Evolutionary conservation across 768 basidiomycete genomes (phyloP).

Genomic region (Psilocybe cyanescens): DNA sequence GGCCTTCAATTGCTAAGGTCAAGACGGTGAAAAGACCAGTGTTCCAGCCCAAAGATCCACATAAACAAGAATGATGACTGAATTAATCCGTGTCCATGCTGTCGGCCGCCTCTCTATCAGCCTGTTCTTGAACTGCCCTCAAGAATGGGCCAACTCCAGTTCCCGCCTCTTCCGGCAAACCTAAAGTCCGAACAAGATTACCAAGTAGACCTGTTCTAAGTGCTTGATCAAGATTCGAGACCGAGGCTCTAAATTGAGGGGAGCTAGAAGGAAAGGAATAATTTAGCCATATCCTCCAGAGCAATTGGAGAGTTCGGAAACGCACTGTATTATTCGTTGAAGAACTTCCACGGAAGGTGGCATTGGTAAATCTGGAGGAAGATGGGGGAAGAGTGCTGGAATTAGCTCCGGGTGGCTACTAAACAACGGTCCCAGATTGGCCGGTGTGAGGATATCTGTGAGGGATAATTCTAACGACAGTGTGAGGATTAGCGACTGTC

Average conservation of each 20-base stretch:
- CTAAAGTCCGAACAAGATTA: conserved; percentile 75
- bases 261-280: conserved; percentile 42
- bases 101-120: conserved; percentile 55
- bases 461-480: conserved; percentile 59
- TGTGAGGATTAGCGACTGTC: not conserved
- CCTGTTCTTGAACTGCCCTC: conserved; percentile 79
- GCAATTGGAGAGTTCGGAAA: conserved; percentile 1
- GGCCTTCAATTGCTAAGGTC: too few relatives aligned
- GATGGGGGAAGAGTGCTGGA: conserved; percentile 74
- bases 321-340: conserved; percentile 68
- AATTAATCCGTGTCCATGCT: conserved; percentile 69
- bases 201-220: conserved; percentile 80
- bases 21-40: too few relatives aligned
- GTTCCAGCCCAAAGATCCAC: not conserved
- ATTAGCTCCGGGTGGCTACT: conserved; percentile 69
- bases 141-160: conserved; percentile 79
- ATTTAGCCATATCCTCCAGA: not conserved
- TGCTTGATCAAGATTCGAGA: conserved; percentile 83
- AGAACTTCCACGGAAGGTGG: conserved; percentile 73
- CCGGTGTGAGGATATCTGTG: conserved; percentile 74
- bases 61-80: not conserved
- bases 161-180: conserved; percentile 86
- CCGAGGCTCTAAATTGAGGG: conserved; percentile 82
- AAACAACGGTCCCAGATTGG: conserved; percentile 76
- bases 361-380: conserved; percentile 77